Percentiles rank a stretch among this genome's conserved stretches.
phyloP scores from a whole-genome alignment of 768 basidiomycete species.

The Collybia sp. region DNA sequence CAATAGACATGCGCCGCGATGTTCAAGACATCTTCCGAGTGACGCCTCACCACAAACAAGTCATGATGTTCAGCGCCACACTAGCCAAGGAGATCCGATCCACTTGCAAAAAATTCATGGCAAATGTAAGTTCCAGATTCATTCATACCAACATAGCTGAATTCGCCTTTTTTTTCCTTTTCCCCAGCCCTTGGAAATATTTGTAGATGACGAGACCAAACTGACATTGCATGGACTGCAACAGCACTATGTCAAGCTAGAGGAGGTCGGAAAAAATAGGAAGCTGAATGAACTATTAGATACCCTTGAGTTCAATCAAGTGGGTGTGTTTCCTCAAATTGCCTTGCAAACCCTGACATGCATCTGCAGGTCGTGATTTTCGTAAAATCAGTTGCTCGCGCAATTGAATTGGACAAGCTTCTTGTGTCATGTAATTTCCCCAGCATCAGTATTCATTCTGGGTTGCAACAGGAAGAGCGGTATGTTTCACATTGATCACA shows the following conservation, averaged over 20 bases:
- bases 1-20: conserved; percentile 99
- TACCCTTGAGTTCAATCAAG: conserved; percentile 97
- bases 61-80: conserved; percentile 99
- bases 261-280: conserved; percentile 93
- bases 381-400: conserved; percentile 96
- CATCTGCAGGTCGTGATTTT: conserved; percentile 91
- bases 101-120: conserved; percentile 99
- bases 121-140: conserved; percentile 62
- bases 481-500: conserved; percentile 29
- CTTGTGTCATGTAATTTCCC: conserved; percentile 98
- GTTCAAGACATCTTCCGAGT: conserved; percentile 99
- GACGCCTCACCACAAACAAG: conserved; percentile 99
- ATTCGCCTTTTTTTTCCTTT: conserved; percentile 3
- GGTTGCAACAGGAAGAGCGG: conserved; percentile 94
- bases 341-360: not conserved
- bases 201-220: conserved; percentile 99
- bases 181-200: conserved; percentile 99
- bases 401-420: conserved; percentile 93
- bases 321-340: conserved; percentile 21
- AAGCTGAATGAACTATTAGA: conserved; percentile 96
- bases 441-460: conserved; percentile 95
- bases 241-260: conserved; percentile 97
- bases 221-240: conserved; percentile 96
- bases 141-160: not conserved
- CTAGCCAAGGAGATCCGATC: conserved; percentile 93